These are phyloP conservation scores for Dactylis glomerata DNA, from an alignment of 176 grass and related monocot genomes.

Conservation along the genomic window DNA sequence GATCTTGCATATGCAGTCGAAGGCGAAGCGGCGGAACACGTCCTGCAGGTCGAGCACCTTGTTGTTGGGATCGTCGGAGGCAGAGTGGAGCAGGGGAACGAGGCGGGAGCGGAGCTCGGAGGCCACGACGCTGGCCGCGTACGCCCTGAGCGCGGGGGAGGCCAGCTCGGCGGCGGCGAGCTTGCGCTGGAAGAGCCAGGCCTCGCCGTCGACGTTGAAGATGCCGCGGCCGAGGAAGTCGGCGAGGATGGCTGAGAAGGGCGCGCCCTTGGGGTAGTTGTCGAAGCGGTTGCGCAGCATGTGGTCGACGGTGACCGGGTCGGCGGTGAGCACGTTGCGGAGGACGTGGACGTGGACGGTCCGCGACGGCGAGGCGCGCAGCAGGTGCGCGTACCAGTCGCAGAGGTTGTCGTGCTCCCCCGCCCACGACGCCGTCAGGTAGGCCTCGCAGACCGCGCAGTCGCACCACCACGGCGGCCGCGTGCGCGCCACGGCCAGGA, in stretches of 20 bases:
- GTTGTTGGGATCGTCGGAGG: background rate
- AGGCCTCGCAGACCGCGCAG: slow-evolving; percentile 69
- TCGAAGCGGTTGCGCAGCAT: slow-evolving; percentile 61
- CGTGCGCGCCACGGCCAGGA: slow-evolving; percentile 36
- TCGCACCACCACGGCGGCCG: slow-evolving; percentile 66
- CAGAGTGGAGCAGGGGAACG: slow-evolving; percentile 58
- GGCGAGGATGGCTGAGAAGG: slow-evolving; percentile 70
- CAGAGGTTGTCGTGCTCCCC: slow-evolving; percentile 71
- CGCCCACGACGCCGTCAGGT: slow-evolving; percentile 66
- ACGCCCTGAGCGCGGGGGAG: slow-evolving; percentile 37
- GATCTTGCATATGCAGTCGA: slow-evolving; percentile 87
- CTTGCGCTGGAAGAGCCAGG: slow-evolving; percentile 76
- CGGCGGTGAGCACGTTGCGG: slow-evolving; percentile 65
- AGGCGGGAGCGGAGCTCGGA: slow-evolving; percentile 58
- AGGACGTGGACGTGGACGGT: slow-evolving; percentile 88
- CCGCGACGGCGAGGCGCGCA: slow-evolving; percentile 53
- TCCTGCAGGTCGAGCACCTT: slow-evolving; percentile 75
- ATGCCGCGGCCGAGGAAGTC: slow-evolving; percentile 86
- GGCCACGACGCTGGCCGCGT: slow-evolving; percentile 39
- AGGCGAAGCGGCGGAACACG: slow-evolving; percentile 71
- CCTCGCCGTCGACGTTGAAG: slow-evolving; percentile 82
- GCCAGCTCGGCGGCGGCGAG: slow-evolving; percentile 59
- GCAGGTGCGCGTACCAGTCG: slow-evolving; percentile 92
- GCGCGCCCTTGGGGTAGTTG: slow-evolving; percentile 80
- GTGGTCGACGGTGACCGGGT: slow-evolving; percentile 68